Evolutionary conservation across 768 basidiomycete genomes (phyloP).

Genomic region (Mycena maculata): DNA sequence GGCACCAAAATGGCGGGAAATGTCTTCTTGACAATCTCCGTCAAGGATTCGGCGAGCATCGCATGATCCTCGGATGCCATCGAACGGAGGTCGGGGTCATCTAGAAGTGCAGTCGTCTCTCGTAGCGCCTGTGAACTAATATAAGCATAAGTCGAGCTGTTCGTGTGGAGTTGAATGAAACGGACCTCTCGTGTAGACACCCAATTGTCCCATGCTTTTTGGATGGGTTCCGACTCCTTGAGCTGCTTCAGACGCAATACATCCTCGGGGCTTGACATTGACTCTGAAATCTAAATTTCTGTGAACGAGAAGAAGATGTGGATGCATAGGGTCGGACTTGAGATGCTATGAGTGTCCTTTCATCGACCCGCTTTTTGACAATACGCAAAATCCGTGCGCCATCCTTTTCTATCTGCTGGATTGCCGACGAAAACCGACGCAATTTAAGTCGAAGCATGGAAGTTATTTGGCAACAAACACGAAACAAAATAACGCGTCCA

Average conservation of each 20-base stretch:
- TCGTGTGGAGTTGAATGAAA: conserved; percentile 18
- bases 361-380: conserved; percentile 65
- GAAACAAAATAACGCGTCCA: background rate
- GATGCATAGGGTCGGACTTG: conserved; percentile 49
- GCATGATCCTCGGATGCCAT: conserved; percentile 78
- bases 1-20: conserved; percentile 84
- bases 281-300: conserved; percentile 60
- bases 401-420: conserved; percentile 50
- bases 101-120: conserved; percentile 70
- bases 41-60: conserved; percentile 53
- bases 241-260: conserved; percentile 68
- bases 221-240: conserved; percentile 77
- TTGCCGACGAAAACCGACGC: conserved; percentile 30
- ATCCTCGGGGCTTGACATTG: conserved; percentile 65
- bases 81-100: conserved; percentile 82
- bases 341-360: conserved; percentile 56
- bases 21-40: conserved; percentile 50
- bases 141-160: conserved; percentile 34
- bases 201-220: conserved; percentile 77
- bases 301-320: background rate
- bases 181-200: conserved; percentile 65
- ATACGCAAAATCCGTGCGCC: conserved; percentile 66
- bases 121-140: conserved; percentile 65
- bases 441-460: conserved; percentile 27
- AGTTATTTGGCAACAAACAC: background rate